These are phyloP conservation scores for Neonectria magnoliae DNA, from an alignment of 2,329 filamentous ascomycete species.

Conservation along the genomic window DNA sequence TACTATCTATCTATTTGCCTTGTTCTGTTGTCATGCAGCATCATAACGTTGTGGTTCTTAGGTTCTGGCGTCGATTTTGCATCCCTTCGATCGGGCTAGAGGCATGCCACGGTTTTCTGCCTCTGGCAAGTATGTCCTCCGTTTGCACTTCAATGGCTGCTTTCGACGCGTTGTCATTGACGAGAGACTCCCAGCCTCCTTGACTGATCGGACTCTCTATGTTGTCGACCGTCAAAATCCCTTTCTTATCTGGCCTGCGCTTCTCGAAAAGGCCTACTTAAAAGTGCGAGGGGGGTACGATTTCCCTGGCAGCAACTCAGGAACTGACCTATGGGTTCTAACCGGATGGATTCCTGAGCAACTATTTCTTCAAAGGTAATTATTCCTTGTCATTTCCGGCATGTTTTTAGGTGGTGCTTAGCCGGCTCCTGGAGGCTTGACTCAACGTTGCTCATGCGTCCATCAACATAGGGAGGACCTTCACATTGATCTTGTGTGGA, in stretches of 20 bases:
- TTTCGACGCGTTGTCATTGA: constrained; percentile 89
- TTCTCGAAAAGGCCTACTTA: constrained; percentile 95
- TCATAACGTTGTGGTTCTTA: constrained; percentile 46
- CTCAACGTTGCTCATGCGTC: constrained; percentile 20
- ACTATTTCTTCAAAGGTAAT: constrained; percentile 81
- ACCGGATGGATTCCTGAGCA: constrained; percentile 98
- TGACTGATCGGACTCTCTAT: constrained; percentile 79
- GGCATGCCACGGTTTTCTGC: constrained; percentile 71
- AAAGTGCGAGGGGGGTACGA: constrained; percentile 97
- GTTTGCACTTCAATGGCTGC: constrained; percentile 96
- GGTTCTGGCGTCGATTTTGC: constrained; percentile 78
- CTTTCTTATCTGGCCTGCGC: constrained; percentile 86
- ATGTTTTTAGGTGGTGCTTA: neutral
- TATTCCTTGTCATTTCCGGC: neutral
- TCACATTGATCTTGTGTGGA: constrained; percentile 80
- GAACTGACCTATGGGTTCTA: constrained; percentile 91
- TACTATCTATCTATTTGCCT: neutral
- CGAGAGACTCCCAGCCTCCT: constrained; percentile 84
- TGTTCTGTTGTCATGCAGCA: neutral
- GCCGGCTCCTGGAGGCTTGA: neutral
- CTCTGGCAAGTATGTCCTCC: constrained; percentile 90
- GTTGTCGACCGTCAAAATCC: constrained; percentile 88
- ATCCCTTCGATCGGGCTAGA: constrained; percentile 73
- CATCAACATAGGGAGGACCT: constrained; percentile 73
- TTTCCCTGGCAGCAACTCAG: constrained; percentile 96